Evolutionary conservation across 192 early-diverging fungal genomes (phyloP).

Genomic region (Coemansia erecta): DNA sequence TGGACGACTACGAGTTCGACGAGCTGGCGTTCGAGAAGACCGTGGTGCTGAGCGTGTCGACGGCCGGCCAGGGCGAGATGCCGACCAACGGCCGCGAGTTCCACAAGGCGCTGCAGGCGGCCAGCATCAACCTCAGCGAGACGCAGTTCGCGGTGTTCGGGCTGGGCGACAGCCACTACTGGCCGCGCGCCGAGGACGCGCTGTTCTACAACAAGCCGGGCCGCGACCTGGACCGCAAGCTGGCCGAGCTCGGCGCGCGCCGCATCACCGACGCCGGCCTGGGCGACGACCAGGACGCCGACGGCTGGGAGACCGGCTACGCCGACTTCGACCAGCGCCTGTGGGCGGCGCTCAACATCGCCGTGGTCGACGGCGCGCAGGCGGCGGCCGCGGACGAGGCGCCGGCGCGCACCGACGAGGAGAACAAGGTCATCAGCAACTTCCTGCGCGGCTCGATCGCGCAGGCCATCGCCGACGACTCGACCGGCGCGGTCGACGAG

Average conservation of each 20-base stretch:
- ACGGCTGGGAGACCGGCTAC: slow-evolving; percentile 85
- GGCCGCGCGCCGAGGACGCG: slow-evolving; percentile 88
- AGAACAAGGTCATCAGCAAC: slow-evolving; percentile 90
- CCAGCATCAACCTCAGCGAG: slow-evolving; percentile 61
- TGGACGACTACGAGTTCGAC: slow-evolving; percentile 82
- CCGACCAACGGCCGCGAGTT: slow-evolving; percentile 89
- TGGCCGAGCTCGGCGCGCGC: slow-evolving; percentile 72
- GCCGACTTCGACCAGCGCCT: slow-evolving; percentile 73
- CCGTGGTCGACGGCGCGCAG: slow-evolving; percentile 64
- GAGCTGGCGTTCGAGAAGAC: slow-evolving; percentile 76
- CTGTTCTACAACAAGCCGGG: slow-evolving; percentile 91
- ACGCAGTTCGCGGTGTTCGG: slow-evolving; percentile 82
- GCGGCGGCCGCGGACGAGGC: slow-evolving; percentile 65
- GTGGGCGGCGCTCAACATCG: slow-evolving; percentile 80
- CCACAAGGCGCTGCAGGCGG: slow-evolving; percentile 69
- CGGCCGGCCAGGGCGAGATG: slow-evolving; percentile 96
- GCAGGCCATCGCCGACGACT: slow-evolving; percentile 76
- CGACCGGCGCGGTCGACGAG: slow-evolving; percentile 82
- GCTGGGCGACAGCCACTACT: slow-evolving; percentile 94
- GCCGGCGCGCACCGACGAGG: slow-evolving; percentile 76
- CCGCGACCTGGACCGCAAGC: slow-evolving; percentile 78
- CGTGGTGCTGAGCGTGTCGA: slow-evolving; percentile 76
- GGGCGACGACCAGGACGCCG: slow-evolving; percentile 92
- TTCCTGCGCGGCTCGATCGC: slow-evolving; percentile 91
- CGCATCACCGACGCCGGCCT: slow-evolving; percentile 67